phyloP scores from a whole-genome alignment of 192 early-diverging fungal genomes.

The Coemansia reversa region DNA sequence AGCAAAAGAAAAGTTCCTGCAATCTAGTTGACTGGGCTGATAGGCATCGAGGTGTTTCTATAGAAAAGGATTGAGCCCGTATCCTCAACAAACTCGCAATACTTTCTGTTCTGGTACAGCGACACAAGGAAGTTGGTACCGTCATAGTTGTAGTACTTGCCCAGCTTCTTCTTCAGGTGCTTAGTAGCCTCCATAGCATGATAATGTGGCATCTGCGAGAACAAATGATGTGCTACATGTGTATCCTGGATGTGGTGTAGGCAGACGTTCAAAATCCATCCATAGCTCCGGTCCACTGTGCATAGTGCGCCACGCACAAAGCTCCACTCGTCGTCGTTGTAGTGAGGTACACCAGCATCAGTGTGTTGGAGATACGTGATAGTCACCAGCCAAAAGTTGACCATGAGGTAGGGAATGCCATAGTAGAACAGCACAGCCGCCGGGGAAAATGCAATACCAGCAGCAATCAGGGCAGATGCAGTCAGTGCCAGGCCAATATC shows the following conservation, averaged over 20 bases:
- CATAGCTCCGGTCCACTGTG: constrained; percentile 89
- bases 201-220: constrained; percentile 98
- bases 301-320: constrained; percentile 90
- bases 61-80: constrained; percentile 76
- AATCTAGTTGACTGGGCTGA: constrained; percentile 9
- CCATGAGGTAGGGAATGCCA: constrained; percentile 85
- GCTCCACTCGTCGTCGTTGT: constrained; percentile 78
- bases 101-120: constrained; percentile 64
- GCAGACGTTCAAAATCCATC: constrained; percentile 80
- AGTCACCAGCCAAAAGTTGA: constrained; percentile 95
- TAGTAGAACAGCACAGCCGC: constrained; percentile 78
- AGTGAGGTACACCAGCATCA: constrained; percentile 85
- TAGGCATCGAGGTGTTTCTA: constrained; percentile 45
- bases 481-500: constrained; percentile 70
- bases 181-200: constrained; percentile 85
- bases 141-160: constrained; percentile 78
- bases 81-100: constrained; percentile 92
- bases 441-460: constrained; percentile 55
- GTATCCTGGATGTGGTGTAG: constrained; percentile 83
- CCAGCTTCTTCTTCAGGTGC: constrained; percentile 77
- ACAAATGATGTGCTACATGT: constrained; percentile 94
- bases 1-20: not conserved
- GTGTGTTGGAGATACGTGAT: constrained; percentile 97
- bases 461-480: constrained; percentile 56
- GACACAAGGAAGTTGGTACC: constrained; percentile 65